A percentile compares a stretch with the other conserved stretches of the same genome.
phyloP scores from a whole-genome alignment of 2,329 filamentous ascomycete genomes.

The Metarhizium rileyi region DNA sequence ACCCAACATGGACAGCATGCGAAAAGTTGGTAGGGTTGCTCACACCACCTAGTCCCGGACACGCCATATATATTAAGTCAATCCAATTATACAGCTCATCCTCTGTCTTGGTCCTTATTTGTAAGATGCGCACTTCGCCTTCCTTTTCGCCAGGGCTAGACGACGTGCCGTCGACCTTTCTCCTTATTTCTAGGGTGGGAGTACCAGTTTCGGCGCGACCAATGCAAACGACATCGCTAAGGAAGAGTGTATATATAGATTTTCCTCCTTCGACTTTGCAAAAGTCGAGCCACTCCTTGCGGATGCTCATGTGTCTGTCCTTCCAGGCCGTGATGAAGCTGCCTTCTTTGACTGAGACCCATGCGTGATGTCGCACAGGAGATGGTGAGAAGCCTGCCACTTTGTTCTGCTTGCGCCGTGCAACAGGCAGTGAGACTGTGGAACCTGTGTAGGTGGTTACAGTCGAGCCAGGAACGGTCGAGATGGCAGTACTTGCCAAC shows the following conservation, averaged over 20 bases:
- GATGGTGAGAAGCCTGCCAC: not conserved
- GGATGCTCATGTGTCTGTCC: conserved; percentile 78
- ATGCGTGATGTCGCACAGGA: conserved; percentile 47
- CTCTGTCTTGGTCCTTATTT: conserved; percentile 86
- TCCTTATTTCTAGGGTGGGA: conserved; percentile 89
- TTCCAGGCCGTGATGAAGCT: conserved; percentile 76
- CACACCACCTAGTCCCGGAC: conserved; percentile 94
- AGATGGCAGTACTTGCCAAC: not conserved
- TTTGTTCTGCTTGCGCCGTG: not conserved
- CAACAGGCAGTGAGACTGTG: not conserved
- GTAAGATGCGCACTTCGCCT: conserved; percentile 67
- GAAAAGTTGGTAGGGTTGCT: conserved; percentile 97
- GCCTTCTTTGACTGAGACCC: conserved; percentile 80
- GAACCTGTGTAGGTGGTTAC: not conserved
- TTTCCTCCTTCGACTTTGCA: conserved; percentile 84
- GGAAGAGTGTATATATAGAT: conserved; percentile 66
- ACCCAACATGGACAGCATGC: conserved; percentile 91
- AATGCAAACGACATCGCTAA: conserved; percentile 80
- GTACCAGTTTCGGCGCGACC: conserved; percentile 81
- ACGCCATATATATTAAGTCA: conserved; percentile 89
- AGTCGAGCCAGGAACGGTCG: not conserved
- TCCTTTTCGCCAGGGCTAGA: conserved; percentile 68
- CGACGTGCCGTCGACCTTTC: conserved; percentile 55
- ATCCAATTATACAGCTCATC: conserved; percentile 98
- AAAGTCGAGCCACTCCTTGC: conserved; percentile 87